Evolutionary conservation across 768 basidiomycete species (phyloP).

Genomic region (Mrakia hoshinonis): DNA sequence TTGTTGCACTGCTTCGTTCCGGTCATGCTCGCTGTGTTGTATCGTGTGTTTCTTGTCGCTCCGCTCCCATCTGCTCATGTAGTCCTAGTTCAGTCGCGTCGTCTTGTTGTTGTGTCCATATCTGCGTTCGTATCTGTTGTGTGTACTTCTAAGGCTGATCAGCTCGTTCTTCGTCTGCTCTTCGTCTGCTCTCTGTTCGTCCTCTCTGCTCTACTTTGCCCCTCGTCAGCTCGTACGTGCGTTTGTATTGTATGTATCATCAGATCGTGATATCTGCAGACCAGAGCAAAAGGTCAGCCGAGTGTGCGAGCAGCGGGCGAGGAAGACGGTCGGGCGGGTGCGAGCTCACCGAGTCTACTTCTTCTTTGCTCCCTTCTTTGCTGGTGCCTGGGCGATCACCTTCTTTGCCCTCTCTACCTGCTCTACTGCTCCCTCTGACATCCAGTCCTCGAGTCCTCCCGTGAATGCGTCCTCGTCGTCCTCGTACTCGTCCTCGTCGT

Average conservation of each 20-base stretch:
- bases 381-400: neutral
- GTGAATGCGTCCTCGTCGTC: slow-evolving; percentile 12
- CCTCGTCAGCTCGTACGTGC: neutral
- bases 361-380: slow-evolving; percentile 26
- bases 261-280: neutral
- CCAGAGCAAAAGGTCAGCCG: neutral
- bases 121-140: neutral
- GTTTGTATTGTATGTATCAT: neutral
- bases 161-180: neutral
- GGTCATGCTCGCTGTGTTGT: too few relatives aligned
- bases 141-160: slow-evolving; percentile 32
- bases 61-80: neutral
- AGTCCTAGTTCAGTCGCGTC: neutral
- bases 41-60: too few relatives aligned
- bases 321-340: neutral
- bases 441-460: slow-evolving; percentile 28
- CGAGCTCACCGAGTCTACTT: neutral
- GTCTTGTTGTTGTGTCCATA: neutral
- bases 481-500: slow-evolving; percentile 2
- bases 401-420: slow-evolving; percentile 11
- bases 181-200: neutral
- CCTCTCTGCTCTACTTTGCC: neutral
- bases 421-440: slow-evolving; percentile 25
- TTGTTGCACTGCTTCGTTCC: too few relatives aligned
- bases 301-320: neutral